Conservation (phyloP, 1,139 yeast species). For the Tardiomyces depauwii region DNA sequence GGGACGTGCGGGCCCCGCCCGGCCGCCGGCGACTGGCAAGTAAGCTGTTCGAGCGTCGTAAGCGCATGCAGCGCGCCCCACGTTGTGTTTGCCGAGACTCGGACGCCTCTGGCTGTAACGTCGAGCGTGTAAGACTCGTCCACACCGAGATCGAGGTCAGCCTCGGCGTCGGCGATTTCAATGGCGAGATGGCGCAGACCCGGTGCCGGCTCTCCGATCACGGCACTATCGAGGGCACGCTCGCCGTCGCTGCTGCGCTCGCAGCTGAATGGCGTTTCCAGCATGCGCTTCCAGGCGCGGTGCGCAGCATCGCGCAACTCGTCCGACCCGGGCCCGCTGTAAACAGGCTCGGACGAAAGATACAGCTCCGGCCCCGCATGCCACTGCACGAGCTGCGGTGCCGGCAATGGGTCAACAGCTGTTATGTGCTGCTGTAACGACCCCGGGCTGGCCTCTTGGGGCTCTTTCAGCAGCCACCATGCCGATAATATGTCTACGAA, state of each 20-base stretch:
- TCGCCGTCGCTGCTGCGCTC: neutral
- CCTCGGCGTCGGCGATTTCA: slow-evolving; percentile 20
- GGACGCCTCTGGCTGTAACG: slow-evolving; percentile 13
- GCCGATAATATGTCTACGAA: neutral
- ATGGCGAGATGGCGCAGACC: slow-evolving; percentile 5
- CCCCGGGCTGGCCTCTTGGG: neutral
- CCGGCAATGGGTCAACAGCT: neutral
- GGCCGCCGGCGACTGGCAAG: slow-evolving; percentile 21
- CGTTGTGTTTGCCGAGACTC: slow-evolving; percentile 27
- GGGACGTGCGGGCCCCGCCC: slow-evolving; percentile 23
- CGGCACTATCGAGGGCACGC: too few relatives aligned
- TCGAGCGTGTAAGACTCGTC: slow-evolving; percentile 32
- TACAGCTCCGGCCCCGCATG: neutral
- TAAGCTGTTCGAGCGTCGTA: slow-evolving; percentile 35
- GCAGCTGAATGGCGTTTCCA: neutral
- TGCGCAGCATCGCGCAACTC: neutral
- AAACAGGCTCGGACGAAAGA: neutral
- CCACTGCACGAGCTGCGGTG: neutral
- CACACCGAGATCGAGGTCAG: slow-evolving; percentile 32
- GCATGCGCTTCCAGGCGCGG: neutral
- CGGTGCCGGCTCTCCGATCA: too few relatives aligned
- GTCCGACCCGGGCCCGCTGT: neutral
- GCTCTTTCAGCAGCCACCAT: neutral
- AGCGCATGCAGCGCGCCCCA: slow-evolving; percentile 41
- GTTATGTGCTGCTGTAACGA: neutral